phyloP scores from a whole-genome alignment of 805 yeast genomes.

The Metschnikowia lachancei region DNA sequence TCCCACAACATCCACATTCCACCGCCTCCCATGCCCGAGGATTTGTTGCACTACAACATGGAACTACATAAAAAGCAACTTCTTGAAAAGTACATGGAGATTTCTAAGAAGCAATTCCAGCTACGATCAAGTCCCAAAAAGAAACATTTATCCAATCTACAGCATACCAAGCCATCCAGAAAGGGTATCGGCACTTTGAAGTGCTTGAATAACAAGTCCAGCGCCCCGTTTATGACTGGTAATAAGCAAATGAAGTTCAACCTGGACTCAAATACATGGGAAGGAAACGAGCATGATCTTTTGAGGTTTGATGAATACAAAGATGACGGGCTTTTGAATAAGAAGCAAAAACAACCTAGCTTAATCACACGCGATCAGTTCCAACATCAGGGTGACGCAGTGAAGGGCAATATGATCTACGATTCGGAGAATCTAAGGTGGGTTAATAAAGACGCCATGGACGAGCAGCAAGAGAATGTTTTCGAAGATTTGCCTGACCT shows the following conservation, averaged over 20 bases:
- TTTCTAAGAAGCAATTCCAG: slow-evolving; percentile 21
- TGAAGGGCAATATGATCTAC: slow-evolving; percentile 50
- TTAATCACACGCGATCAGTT: slow-evolving; percentile 35
- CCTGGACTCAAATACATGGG: slow-evolving; percentile 53
- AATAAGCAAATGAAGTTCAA: slow-evolving; percentile 51
- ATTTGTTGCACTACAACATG: slow-evolving; percentile 18
- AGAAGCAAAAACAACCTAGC: slow-evolving; percentile 32
- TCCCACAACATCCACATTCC: too few relatives aligned
- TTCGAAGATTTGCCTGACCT: slow-evolving; percentile 51
- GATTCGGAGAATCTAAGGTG: slow-evolving; percentile 57
- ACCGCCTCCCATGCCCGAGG: slow-evolving; percentile 6
- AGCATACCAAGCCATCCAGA: slow-evolving; percentile 1
- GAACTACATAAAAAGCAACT: slow-evolving; percentile 28
- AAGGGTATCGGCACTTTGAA: slow-evolving; percentile 30
- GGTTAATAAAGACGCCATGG: slow-evolving; percentile 47
- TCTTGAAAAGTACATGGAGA: slow-evolving; percentile 33
- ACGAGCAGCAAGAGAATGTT: slow-evolving; percentile 36
- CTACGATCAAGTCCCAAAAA: slow-evolving; percentile 17
- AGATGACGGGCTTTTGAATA: slow-evolving; percentile 1
- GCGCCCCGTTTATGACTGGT: slow-evolving; percentile 19
- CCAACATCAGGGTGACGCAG: slow-evolving; percentile 21
- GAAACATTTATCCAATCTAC: slow-evolving; percentile 4
- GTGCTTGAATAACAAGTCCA: slow-evolving; percentile 26
- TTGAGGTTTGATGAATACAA: slow-evolving; percentile 44
- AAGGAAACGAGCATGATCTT: slow-evolving; percentile 61